These are phyloP conservation scores for Phaeophleospora eucalypticola DNA, from an alignment of 2,329 filamentous ascomycete species.

Conservation along the genomic window DNA sequence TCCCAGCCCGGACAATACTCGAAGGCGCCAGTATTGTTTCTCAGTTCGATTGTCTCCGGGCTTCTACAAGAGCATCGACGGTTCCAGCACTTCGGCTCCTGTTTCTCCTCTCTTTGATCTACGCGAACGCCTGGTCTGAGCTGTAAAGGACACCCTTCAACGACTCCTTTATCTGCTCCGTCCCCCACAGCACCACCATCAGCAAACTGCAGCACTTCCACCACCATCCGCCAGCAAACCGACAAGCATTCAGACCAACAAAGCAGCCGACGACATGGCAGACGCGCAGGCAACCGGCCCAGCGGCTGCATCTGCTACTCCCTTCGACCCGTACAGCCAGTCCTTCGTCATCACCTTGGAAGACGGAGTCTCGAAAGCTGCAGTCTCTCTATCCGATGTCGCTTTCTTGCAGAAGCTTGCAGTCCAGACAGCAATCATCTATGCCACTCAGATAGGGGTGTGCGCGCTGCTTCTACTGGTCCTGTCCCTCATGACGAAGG, in stretches of 20 bases:
- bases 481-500: slow-evolving; percentile 63
- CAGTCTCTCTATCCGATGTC: slow-evolving; percentile 41
- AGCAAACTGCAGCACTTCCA: background rate
- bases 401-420: slow-evolving; percentile 47
- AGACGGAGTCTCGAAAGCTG: slow-evolving; percentile 42
- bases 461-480: slow-evolving; percentile 61
- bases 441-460: slow-evolving; percentile 66
- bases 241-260: background rate
- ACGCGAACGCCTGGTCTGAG: background rate
- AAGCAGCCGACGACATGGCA: background rate
- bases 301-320: slow-evolving; percentile 12
- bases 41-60: background rate
- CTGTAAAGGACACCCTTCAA: background rate
- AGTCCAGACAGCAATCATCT: slow-evolving; percentile 54
- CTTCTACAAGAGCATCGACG: background rate
- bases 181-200: background rate
- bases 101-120: background rate
- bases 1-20: background rate
- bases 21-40: background rate
- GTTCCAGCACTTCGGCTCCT: background rate
- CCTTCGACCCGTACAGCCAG: slow-evolving; percentile 52
- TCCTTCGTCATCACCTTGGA: slow-evolving; percentile 43
- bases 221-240: background rate
- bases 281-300: background rate
- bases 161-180: background rate